These are phyloP conservation scores for Lactarius quietus DNA, from an alignment of 768 basidiomycete genomes.

Conservation along the genomic window DNA sequence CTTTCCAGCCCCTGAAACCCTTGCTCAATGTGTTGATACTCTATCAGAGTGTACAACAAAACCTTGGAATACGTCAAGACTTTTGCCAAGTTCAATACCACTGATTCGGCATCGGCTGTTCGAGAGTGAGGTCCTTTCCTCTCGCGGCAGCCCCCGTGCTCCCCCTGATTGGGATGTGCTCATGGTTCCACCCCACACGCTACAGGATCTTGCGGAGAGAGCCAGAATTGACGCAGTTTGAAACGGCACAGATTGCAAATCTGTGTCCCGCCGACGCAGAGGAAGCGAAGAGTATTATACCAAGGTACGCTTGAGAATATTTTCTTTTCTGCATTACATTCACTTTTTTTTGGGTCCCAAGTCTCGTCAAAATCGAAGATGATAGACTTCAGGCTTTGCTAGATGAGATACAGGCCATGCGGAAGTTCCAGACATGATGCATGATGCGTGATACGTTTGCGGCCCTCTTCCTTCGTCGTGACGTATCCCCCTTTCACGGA, in stretches of 20 bases:
- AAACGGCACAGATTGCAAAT: constrained; percentile 91
- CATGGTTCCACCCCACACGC: constrained; percentile 6
- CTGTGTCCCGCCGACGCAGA: constrained; percentile 84
- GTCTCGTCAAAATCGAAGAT: constrained; percentile 85
- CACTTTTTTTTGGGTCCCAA: constrained; percentile 30
- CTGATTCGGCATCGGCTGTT: constrained; percentile 78
- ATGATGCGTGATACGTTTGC: constrained; percentile 32
- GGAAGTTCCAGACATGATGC: constrained; percentile 79
- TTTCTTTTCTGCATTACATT: constrained; percentile 30
- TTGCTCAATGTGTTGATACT: too few relatives aligned
- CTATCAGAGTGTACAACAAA: constrained; percentile 81
- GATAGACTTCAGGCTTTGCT: constrained; percentile 78
- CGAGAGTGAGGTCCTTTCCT: constrained; percentile 38
- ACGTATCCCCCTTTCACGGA: background rate
- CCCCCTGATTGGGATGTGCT: background rate
- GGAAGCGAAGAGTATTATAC: constrained; percentile 88
- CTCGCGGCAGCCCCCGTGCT: background rate
- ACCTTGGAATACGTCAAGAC: constrained; percentile 89
- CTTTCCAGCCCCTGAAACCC: background rate
- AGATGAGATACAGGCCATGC: constrained; percentile 86
- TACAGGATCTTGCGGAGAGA: constrained; percentile 74
- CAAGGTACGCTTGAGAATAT: constrained; percentile 51
- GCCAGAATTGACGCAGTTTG: constrained; percentile 79
- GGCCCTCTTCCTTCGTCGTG: background rate
- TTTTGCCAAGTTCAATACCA: constrained; percentile 86